These are phyloP conservation scores for Stemphylium vesicarium DNA, from an alignment of 2,329 filamentous ascomycete genomes.

Conservation along the genomic window DNA sequence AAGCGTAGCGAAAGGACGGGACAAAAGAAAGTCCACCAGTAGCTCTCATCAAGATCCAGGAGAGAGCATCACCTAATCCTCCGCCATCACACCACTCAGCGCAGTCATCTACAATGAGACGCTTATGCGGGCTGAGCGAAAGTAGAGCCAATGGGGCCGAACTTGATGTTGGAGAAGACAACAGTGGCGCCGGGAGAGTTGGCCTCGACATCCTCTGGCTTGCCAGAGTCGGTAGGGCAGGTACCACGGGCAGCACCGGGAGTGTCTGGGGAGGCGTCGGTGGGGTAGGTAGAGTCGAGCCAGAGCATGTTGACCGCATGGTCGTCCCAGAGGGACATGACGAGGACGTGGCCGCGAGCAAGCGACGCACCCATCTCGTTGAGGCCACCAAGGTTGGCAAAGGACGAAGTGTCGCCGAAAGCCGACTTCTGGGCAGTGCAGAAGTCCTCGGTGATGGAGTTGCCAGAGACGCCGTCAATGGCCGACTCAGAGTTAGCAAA, in stretches of 20 bases:
- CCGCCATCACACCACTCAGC: not conserved
- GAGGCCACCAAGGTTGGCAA: conserved; percentile 63
- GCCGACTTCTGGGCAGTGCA: conserved; percentile 63
- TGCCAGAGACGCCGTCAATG: conserved; percentile 55
- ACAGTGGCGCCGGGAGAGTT: conserved; percentile 44
- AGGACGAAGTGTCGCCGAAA: conserved; percentile 63
- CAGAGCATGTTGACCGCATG: conserved; percentile 74
- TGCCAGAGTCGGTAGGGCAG: conserved; percentile 46
- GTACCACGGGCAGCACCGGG: conserved; percentile 48
- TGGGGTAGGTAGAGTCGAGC: conserved; percentile 72
- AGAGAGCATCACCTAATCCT: not conserved
- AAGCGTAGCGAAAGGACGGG: conserved; percentile 14
- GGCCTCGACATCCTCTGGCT: conserved; percentile 47
- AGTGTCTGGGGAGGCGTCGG: conserved; percentile 40
- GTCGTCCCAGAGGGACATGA: conserved; percentile 70
- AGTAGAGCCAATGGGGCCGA: conserved; percentile 50
- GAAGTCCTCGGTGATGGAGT: conserved; percentile 64
- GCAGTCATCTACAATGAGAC: not conserved
- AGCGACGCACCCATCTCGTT: conserved; percentile 62
- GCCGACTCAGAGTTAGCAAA: conserved; percentile 54
- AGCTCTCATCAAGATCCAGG: not conserved
- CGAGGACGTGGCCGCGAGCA: conserved; percentile 66
- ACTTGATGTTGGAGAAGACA: conserved; percentile 50
- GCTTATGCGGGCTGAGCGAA: conserved; percentile 42
- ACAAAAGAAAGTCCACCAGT: not conserved